A percentile compares a stretch with the other conserved stretches of the same genome.
phyloP scores from a whole-genome alignment of 2,329 filamentous ascomycete genomes.

The Exophiala spinifera region DNA sequence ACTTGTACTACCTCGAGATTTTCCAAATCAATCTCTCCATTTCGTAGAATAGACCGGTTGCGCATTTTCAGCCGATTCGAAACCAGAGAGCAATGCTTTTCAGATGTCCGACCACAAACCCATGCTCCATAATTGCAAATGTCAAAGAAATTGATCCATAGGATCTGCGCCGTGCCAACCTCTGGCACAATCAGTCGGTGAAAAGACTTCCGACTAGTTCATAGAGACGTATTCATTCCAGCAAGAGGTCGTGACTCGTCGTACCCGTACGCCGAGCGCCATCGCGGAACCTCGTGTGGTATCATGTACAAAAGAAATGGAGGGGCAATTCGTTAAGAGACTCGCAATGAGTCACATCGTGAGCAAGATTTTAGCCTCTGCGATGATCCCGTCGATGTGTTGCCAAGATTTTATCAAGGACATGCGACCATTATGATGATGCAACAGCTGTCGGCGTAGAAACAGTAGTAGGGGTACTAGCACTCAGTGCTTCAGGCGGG shows the following conservation, averaged over 20 bases:
- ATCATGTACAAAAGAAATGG: conserved; percentile 22
- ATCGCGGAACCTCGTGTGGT: conserved; percentile 21
- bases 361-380: neutral
- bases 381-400: no score
- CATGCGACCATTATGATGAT: conserved; percentile 2
- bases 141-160: neutral
- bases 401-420: neutral
- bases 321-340: conserved; percentile 15
- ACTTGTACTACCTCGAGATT: neutral
- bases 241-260: conserved; percentile 8
- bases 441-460: conserved; percentile 10
- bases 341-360: conserved; percentile 1
- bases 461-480: conserved; percentile 7
- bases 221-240: conserved; percentile 8
- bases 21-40: neutral
- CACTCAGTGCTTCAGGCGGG: conserved; percentile 8
- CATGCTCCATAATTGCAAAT: neutral
- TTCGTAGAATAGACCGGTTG: conserved; percentile 13
- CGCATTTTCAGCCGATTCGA: conserved; percentile 1
- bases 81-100: conserved; percentile 13
- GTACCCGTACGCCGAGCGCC: conserved; percentile 23
- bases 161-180: neutral
- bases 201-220: neutral
- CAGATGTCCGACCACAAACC: conserved; percentile 6
- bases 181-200: conserved; percentile 7